Base-by-base conservation (phyloP, 2,329 filamentous ascomycete species). In the Chaetomiaceae sp. region DNA sequence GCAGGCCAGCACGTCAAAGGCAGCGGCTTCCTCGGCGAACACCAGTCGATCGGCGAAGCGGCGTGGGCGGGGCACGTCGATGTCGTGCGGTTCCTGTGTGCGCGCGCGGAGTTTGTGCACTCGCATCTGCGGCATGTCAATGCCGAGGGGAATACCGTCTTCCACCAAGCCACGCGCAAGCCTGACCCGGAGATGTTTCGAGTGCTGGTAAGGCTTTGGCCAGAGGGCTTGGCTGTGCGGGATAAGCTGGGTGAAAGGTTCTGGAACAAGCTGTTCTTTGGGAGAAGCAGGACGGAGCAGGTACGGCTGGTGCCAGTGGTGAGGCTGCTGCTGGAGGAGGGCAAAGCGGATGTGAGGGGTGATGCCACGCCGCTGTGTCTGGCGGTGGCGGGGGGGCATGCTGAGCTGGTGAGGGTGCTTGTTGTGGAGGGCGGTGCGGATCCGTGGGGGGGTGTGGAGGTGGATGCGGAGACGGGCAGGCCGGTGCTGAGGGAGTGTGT, bases 31-130 rank as follows among this genome's bases (percentile, higher is more conserved):
- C n/a, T 30, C 15, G 6, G 18, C 24, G 6, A 12, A 7, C 40
- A 43, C 18, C 41, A 43, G 14, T 43, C 41, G 8, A 43, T 43
- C 17, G 41, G 41, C 20, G 15, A 29, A 22, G 41, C 41, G 3
- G 41, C 41, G 5, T 43, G 6, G 15, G 15, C 11, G 12, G 41
- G 41, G 22, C 33, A 22, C 24, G 34, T 24, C 14, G 41, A 37
- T 12, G 33, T 43, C 7, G 41, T 43, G 8, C 41, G 34, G 11
- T 37, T 43, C 11, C 33, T 43, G 17, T 37, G 33, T 26, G 24
- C 37, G 41, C 41, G 37, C 9, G 33, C 41, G 3, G 24, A 10
- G 18, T 10, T 30, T 8, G 26, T 15, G 15, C 12, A n/a, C n/a
- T n/a, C 41, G 11, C 41, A 43, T 33, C 26, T 43, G 33, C 34